Base-by-base conservation (phyloP, 352 stramenopile species). In the Blastocystis sp. region DNA sequence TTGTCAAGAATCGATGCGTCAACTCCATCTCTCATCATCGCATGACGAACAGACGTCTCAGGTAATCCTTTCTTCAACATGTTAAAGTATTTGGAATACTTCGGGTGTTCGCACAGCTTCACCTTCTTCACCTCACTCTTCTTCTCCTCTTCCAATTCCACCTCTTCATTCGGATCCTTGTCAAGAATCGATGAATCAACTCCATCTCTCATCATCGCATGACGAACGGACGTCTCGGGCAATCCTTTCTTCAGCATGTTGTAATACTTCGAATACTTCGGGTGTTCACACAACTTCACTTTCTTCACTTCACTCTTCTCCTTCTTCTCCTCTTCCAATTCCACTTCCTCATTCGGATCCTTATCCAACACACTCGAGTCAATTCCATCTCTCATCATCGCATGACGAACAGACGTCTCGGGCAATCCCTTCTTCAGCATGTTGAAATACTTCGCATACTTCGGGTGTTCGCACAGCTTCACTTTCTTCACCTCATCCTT, bases 11-110 rank as follows among this genome's bases (percentile, higher is more conserved):
- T 42, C 17, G 59, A 59, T 69, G 28, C 34, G 40, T 84, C 74
- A n/a, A 84, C 28, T 48, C 74, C 74, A 76, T 84, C 74, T 24
- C 59, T 3, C 28, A 43, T 84, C 59, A 84, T 68, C 45, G 34
- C 17, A 52, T 71, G 59, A 21, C n/a, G 3, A 40, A 84, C 43
- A 10, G 74, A 68, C 21, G 34, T 38, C 6, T 84, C 34, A 9
- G 74, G 77, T 45, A 87, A 54, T 77, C 65, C 62, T 48, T 38
- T 70, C 48, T 77, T 87, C 38, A 87, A 2, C 65, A 87, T 77
- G 0, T 48, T 77, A 45, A 87, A 87, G 38, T 87, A 87, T 42
- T 87, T 87, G 2, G 42, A 3, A 87, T 87, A 87, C 24, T 77
- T 28, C 3, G 77, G 77, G 78, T 87, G 77, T n/a, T 87, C 77